These are phyloP conservation scores for Graphiopsis chlorocephala DNA, from an alignment of 2,329 filamentous ascomycete species.

Conservation along the genomic window DNA sequence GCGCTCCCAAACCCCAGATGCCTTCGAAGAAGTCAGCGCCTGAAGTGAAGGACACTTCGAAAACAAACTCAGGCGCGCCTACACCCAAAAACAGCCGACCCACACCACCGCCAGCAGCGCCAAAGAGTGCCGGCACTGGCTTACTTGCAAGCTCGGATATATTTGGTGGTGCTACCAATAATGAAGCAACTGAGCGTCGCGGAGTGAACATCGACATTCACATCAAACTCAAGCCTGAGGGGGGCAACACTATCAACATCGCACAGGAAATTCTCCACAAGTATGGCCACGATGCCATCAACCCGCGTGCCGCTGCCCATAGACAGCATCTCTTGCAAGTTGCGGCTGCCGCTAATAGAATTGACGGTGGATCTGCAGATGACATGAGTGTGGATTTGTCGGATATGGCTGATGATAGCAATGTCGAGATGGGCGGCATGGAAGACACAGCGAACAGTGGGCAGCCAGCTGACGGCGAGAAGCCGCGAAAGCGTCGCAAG, in stretches of 20 bases:
- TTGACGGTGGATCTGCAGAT: constrained; percentile 73
- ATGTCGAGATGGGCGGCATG: constrained; percentile 79
- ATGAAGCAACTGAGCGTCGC: constrained; percentile 41
- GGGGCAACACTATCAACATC: constrained; percentile 92
- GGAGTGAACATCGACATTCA: constrained; percentile 80
- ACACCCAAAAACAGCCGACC: constrained; percentile 8
- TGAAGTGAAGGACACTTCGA: constrained; percentile 20
- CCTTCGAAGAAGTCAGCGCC: not conserved
- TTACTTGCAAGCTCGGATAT: constrained; percentile 61
- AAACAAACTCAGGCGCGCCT: constrained; percentile 23
- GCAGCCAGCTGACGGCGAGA: constrained; percentile 61
- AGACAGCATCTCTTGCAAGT: constrained; percentile 84
- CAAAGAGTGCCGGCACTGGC: constrained; percentile 58
- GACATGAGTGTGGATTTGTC: constrained; percentile 81
- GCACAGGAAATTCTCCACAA: constrained; percentile 88
- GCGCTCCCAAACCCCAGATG: constrained; percentile 6
- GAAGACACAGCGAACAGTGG: constrained; percentile 51
- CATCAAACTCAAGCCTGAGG: constrained; percentile 75
- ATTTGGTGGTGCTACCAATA: constrained; percentile 53
- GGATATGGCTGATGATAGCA: constrained; percentile 69
- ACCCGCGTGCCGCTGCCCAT: constrained; percentile 85
- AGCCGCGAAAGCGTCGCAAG: constrained; percentile 74
- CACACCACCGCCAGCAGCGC: constrained; percentile 36
- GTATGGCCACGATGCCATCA: constrained; percentile 91
- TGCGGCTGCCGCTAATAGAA: constrained; percentile 78